Evolutionary conservation across 192 early-diverging fungal genomes (phyloP), one percentile per base, ranked within the genome.

Genomic region (Coemansia sp.): DNA sequence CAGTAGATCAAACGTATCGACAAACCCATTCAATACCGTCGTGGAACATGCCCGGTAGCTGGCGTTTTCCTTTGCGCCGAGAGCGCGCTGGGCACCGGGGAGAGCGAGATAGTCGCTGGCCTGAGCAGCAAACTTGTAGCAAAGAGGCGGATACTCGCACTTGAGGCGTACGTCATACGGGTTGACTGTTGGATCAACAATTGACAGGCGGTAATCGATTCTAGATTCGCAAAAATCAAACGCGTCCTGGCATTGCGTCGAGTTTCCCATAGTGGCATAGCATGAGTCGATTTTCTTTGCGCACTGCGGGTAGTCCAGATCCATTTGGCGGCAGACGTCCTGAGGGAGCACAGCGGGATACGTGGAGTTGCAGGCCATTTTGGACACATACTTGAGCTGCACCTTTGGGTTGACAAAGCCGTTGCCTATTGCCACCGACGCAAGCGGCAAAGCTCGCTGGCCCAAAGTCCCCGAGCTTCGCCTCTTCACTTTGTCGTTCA

Each of bases 151-250:
- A 65, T 85, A 86, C 63, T 91, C 87, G 78, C 96, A 97, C 50
- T 90, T 83, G 39, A 76, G 82, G 63, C 95, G 88, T 16, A 98
- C 89, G 74, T 98, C 96, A 76, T 98, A 98, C 51, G 92, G 90
- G 75, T 97, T 97, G 72, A 85, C 74, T 6, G 86, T 88, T 18
- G 89, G 84, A 59, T 90, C 76, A 61, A 89, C 87, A 76, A 91
- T 93, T 10, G 91, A 58, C 8, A 58, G 56, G 8, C 34, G 89
- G 37, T 64, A 64, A 59, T 92, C 86, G 68, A 93, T 86, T 8
- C 58, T 33, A 61, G 85, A 84, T 81, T 92, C 86, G 75, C 93
- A 95, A 84, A 91, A 93, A 20, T 57, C 64, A 28, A 65, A 31
- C 4, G 64, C 55, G 13, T 65, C 53, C 13, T 42, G 23, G 31